These are phyloP conservation scores for Talaromyces rugulosus DNA, from an alignment of 2,329 filamentous ascomycete genomes.

Conservation along the genomic window DNA sequence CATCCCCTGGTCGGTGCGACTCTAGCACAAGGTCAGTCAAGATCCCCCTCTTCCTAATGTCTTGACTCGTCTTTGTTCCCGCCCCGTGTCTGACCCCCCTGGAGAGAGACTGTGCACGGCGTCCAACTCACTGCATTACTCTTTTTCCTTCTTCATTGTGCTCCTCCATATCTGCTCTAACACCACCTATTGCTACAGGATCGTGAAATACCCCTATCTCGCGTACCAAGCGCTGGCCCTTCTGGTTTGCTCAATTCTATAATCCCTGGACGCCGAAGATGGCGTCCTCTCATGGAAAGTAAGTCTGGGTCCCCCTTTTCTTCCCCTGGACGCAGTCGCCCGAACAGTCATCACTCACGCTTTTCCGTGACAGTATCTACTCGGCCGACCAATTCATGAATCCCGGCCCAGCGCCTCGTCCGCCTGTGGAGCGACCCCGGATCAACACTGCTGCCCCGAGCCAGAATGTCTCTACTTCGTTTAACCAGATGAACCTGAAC, in stretches of 20 bases:
- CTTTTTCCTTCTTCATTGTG: neutral
- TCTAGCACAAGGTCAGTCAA: neutral
- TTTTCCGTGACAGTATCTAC: constrained; percentile 50
- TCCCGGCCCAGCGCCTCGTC: constrained; percentile 86
- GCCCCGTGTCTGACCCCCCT: neutral
- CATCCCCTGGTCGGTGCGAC: neutral
- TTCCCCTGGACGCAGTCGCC: neutral
- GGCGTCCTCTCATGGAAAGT: constrained; percentile 33
- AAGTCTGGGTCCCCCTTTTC: constrained; percentile 15
- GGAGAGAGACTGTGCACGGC: neutral
- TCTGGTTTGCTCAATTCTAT: neutral
- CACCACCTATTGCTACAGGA: neutral
- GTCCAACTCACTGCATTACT: neutral
- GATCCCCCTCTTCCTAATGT: neutral
- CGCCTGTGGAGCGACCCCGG: constrained; percentile 77
- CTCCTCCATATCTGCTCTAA: neutral
- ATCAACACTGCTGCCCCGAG: constrained; percentile 69
- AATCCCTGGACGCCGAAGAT: constrained; percentile 17
- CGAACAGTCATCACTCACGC: neutral
- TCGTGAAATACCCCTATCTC: neutral
- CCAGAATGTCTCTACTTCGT: constrained; percentile 67
- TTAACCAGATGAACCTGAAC: constrained; percentile 63
- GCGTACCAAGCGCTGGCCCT: neutral
- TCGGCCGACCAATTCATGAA: constrained; percentile 80
- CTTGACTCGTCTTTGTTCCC: neutral